Percentiles rank a stretch among this genome's conserved stretches.
These are phyloP conservation scores for Eimeria sp. DNA, from an alignment of 169 alveolate species.

Conservation along the genomic window DNA sequence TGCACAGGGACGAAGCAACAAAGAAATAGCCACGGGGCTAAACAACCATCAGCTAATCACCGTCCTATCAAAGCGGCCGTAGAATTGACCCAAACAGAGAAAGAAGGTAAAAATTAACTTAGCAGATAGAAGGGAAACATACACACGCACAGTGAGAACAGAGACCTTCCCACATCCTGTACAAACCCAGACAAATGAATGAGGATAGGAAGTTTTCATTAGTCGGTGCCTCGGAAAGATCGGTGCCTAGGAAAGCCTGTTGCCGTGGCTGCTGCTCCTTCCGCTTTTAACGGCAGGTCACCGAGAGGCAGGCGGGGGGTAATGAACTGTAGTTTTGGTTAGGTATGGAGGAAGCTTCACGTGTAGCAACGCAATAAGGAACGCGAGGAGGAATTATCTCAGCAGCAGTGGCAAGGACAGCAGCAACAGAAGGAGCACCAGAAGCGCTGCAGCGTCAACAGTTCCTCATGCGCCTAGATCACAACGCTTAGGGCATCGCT, in stretches of 20 bases:
- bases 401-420: not conserved
- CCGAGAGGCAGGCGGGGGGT: not conserved
- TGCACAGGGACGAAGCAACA: not conserved
- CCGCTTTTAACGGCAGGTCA: not conserved
- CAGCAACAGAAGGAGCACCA: not conserved
- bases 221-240: not conserved
- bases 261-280: not conserved
- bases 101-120: not conserved
- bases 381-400: too few relatives aligned
- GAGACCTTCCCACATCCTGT: not conserved
- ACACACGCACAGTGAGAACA: not conserved
- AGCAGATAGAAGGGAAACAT: not conserved
- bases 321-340: not conserved
- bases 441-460: not conserved
- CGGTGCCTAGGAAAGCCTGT: too few relatives aligned
- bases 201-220: not conserved
- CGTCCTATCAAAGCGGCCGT: not conserved
- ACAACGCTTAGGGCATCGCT: not conserved
- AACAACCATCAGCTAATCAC: not conserved
- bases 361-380: not conserved
- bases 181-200: not conserved
- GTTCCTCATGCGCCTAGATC: not conserved
- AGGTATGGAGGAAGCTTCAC: not conserved
- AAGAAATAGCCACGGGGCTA: not conserved
- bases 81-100: not conserved